Evolutionary conservation across 495 filamentous ascomycete species (phyloP).

Genomic region (Hyaloscypha bicolor): DNA sequence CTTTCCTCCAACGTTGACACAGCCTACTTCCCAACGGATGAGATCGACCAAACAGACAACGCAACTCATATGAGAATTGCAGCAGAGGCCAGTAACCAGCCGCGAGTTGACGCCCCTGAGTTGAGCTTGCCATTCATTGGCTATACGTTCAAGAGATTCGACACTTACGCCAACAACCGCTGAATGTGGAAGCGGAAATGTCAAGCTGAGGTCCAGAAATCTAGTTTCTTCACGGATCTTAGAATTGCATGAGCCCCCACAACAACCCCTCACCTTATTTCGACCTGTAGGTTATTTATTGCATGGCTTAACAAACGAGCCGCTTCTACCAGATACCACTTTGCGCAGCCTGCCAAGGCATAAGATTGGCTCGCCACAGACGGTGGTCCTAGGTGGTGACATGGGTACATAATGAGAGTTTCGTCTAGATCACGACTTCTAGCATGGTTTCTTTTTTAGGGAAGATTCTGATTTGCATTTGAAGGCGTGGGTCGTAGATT

Average conservation of each 20-base stretch:
- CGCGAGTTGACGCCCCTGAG: slow-evolving; percentile 62
- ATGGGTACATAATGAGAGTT: slow-evolving; percentile 12
- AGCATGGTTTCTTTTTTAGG: slow-evolving; percentile 2
- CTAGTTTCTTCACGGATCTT: not conserved
- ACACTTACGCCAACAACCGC: slow-evolving; percentile 37
- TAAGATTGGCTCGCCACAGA: not conserved
- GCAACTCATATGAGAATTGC: slow-evolving; percentile 68
- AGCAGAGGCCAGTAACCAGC: slow-evolving; percentile 35
- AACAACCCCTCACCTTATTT: not conserved
- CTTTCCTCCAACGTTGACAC: slow-evolving; percentile 91
- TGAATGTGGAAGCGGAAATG: not conserved
- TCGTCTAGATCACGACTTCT: slow-evolving; percentile 14
- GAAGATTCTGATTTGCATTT: slow-evolving; percentile 29
- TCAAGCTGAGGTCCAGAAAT: not conserved
- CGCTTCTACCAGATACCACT: slow-evolving; percentile 23
- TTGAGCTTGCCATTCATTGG: slow-evolving; percentile 97
- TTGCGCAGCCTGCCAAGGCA: slow-evolving; percentile 18
- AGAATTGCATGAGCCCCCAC: not conserved
- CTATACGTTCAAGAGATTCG: slow-evolving; percentile 98
- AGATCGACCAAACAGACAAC: slow-evolving; percentile 92
- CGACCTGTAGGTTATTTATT: slow-evolving; percentile 6
- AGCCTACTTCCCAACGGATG: slow-evolving; percentile 98
- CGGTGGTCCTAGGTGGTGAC: not conserved
- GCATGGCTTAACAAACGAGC: slow-evolving; percentile 2
- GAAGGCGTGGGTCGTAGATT: slow-evolving; percentile 22